Conservation (phyloP, 352 stramenopile genomes). For the Pythium insidiosum region DNA sequence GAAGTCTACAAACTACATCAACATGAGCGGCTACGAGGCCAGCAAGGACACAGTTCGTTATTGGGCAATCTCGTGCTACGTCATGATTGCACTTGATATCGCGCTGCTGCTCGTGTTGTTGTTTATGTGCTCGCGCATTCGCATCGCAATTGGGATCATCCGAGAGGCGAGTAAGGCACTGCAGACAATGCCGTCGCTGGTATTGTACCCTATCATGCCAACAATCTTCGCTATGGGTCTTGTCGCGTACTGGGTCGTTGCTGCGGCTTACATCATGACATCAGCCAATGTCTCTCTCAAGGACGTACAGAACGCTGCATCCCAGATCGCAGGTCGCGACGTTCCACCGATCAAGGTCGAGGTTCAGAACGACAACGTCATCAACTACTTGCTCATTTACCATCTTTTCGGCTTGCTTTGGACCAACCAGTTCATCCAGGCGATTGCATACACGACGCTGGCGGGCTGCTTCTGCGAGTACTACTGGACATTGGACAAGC, state of each 20-base stretch:
- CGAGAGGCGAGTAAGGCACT: constrained; percentile 77
- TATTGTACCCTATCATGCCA: constrained; percentile 68
- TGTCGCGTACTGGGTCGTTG: constrained; percentile 71
- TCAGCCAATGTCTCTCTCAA: constrained; percentile 42
- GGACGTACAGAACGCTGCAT: constrained; percentile 25
- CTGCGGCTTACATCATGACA: constrained; percentile 71
- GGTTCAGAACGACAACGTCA: constrained; percentile 44
- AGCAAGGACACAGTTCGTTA: constrained; percentile 48
- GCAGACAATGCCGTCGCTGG: constrained; percentile 67
- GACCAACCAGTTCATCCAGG: constrained; percentile 85
- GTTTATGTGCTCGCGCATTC: constrained; percentile 79
- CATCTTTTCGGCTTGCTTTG: constrained; percentile 80
- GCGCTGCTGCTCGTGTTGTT: constrained; percentile 59
- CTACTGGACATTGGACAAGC: constrained; percentile 84
- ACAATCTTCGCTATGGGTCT: constrained; percentile 56
- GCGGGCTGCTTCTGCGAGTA: constrained; percentile 78
- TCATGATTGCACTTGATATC: constrained; percentile 57
- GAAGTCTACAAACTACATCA: constrained; percentile 48
- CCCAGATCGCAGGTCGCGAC: constrained; percentile 11
- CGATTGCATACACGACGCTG: constrained; percentile 62
- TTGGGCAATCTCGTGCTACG: constrained; percentile 70
- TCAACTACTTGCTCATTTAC: constrained; percentile 80
- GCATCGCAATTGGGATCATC: constrained; percentile 83
- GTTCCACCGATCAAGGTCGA: constrained; percentile 19
- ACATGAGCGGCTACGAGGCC: constrained; percentile 33